phyloP scores from a whole-genome alignment of 306 rosid species.

The Trichosanthes truncata region DNA sequence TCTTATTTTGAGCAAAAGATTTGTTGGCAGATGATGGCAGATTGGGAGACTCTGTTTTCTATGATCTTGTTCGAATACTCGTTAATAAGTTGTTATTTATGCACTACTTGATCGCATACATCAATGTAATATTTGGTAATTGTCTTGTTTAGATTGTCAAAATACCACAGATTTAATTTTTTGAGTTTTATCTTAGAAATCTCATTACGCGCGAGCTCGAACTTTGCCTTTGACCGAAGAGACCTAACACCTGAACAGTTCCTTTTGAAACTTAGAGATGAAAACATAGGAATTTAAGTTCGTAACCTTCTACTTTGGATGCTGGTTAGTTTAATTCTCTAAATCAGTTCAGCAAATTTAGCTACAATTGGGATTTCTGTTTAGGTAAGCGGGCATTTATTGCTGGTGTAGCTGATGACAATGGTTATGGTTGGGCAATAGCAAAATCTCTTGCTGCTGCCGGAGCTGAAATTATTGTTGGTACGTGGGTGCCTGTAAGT shows the following conservation, averaged over 20 bases:
- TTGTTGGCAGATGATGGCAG: background rate
- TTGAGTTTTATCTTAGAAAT: background rate
- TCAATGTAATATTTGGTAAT: background rate
- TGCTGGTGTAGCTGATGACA: slow-evolving; percentile 94
- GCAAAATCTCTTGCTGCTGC: slow-evolving; percentile 96
- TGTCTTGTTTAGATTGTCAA: background rate
- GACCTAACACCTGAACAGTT: background rate
- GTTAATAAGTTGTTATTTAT: background rate
- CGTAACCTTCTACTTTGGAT: background rate
- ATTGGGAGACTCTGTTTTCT: background rate
- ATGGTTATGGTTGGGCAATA: slow-evolving; percentile 94
- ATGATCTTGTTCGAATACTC: background rate
- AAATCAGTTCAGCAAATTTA: background rate
- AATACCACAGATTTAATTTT: background rate
- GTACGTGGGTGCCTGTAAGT: slow-evolving; percentile 98
- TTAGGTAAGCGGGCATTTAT: slow-evolving; percentile 84
- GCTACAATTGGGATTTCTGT: background rate
- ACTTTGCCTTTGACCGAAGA: background rate
- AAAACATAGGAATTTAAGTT: background rate
- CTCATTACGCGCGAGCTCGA: background rate
- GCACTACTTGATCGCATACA: background rate
- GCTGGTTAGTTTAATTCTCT: background rate
- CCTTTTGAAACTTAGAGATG: background rate
- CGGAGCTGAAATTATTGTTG: slow-evolving; percentile 89
- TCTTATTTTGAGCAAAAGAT: background rate